Conservation (phyloP, 2,329 filamentous ascomycete species). For the Bipolaris cookei region DNA sequence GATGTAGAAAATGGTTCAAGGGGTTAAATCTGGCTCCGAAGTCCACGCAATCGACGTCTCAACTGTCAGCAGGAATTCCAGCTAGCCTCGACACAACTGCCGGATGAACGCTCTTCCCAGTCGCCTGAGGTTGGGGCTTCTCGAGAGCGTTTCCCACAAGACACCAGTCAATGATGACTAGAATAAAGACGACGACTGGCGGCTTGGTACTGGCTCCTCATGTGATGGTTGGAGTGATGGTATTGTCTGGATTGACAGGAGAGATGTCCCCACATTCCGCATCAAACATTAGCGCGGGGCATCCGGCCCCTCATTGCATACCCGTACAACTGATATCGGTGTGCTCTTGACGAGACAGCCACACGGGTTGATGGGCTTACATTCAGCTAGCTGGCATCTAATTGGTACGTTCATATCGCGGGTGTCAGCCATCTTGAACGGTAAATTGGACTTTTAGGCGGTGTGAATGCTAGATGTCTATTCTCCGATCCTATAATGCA, state of each 20-base stretch:
- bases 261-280: constrained; percentile 26
- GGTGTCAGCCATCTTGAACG: background rate
- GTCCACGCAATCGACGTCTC: constrained; percentile 1
- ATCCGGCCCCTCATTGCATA: constrained; percentile 20
- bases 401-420: background rate
- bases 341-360: background rate
- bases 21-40: constrained; percentile 15
- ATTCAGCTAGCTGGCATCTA: background rate
- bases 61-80: background rate
- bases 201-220: background rate
- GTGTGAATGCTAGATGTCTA: no score
- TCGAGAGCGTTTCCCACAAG: background rate
- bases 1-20: background rate
- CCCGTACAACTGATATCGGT: constrained; percentile 8
- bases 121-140: background rate
- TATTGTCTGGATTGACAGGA: background rate
- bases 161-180: background rate
- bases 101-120: constrained; percentile 24
- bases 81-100: background rate
- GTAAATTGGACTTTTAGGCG: no score
- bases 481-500: no score
- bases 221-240: background rate
- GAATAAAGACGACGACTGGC: background rate
- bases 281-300: constrained; percentile 29
- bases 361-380: background rate